Percentiles rank a stretch among this genome's conserved stretches.
These are phyloP conservation scores for Coemansia aciculifera DNA, from an alignment of 192 early-diverging fungal species.

Conservation along the genomic window DNA sequence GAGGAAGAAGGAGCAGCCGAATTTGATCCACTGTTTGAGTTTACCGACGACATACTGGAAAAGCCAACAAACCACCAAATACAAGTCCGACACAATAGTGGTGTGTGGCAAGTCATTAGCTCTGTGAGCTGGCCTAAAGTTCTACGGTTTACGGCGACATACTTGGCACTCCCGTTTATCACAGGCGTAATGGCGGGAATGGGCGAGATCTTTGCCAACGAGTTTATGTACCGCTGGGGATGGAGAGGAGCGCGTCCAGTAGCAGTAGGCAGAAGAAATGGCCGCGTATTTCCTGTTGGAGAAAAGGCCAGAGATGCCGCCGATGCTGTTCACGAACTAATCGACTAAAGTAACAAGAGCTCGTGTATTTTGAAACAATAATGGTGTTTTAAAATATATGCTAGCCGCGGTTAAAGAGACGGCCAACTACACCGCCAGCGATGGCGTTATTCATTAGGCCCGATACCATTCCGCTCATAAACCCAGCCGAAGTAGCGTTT, in stretches of 20 bases:
- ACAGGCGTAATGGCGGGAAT: constrained; percentile 63
- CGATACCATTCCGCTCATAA: constrained; percentile 52
- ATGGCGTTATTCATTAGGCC: constrained; percentile 56
- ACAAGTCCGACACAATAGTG: not conserved
- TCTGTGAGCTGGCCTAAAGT: constrained; percentile 15
- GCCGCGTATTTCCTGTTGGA: constrained; percentile 29
- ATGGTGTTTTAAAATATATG: constrained; percentile 1
- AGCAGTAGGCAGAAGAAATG: constrained; percentile 29
- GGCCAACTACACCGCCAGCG: constrained; percentile 36
- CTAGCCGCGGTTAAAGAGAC: constrained; percentile 48
- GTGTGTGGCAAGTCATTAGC: constrained; percentile 8
- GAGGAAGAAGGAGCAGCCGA: constrained; percentile 8
- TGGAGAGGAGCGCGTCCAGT: constrained; percentile 60
- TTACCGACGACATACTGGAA: constrained; percentile 5
- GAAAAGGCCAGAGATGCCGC: not conserved
- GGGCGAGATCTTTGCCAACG: constrained; percentile 83
- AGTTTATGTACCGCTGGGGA: constrained; percentile 70
- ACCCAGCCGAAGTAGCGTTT: constrained; percentile 28
- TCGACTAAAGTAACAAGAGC: not conserved
- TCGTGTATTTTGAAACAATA: not conserved
- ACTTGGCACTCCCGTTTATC: constrained; percentile 54
- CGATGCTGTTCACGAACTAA: not conserved
- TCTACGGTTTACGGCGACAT: constrained; percentile 33
- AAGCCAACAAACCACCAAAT: not conserved
- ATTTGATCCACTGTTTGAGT: constrained; percentile 13